phyloP scores from a whole-genome alignment of 2,329 filamentous ascomycete genomes.

The Aspergillus sp. region DNA sequence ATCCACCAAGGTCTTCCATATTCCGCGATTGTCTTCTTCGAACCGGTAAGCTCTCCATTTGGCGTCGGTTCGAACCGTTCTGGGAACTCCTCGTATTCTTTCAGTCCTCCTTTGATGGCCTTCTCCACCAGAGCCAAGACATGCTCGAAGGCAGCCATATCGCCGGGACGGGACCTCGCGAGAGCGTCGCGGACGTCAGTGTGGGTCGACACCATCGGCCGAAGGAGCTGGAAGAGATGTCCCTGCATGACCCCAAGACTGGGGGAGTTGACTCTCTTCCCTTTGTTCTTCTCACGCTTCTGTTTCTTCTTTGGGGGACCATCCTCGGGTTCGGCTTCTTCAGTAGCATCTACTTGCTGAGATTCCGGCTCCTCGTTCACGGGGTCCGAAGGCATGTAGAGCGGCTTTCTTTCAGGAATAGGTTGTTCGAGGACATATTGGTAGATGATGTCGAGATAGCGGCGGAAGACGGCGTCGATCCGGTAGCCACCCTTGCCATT shows the following conservation, averaged over 20 bases:
- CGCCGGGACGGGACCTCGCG: slow-evolving; percentile 65
- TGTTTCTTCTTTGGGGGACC: slow-evolving; percentile 52
- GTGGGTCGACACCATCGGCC: slow-evolving; percentile 75
- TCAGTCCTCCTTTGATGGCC: slow-evolving; percentile 69
- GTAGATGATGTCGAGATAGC: slow-evolving; percentile 90
- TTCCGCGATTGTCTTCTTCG: slow-evolving; percentile 62
- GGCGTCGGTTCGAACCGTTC: slow-evolving; percentile 36
- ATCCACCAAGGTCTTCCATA: slow-evolving; percentile 88
- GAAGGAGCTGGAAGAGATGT: slow-evolving; percentile 88
- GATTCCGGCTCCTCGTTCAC: slow-evolving; percentile 21
- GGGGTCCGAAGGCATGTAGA: slow-evolving; percentile 66
- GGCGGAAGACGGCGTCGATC: slow-evolving; percentile 80
- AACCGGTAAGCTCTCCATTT: slow-evolving; percentile 41
- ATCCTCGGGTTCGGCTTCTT: slow-evolving; percentile 43
- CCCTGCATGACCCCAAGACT: slow-evolving; percentile 83
- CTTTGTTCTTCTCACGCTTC: slow-evolving; percentile 43
- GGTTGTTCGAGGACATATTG: slow-evolving; percentile 69
- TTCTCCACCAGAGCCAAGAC: slow-evolving; percentile 73
- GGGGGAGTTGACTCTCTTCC: slow-evolving; percentile 50
- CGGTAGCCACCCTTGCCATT: slow-evolving; percentile 82
- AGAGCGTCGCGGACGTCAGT: slow-evolving; percentile 84
- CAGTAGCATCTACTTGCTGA: slow-evolving; percentile 15
- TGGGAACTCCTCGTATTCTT: slow-evolving; percentile 59
- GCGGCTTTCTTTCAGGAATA: slow-evolving; percentile 62
- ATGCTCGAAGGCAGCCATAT: slow-evolving; percentile 74